Evolutionary conservation across 352 stramenopile species (phyloP), one percentile per base, ranked within the genome.

Genomic region (Phytophthora litchii): DNA sequence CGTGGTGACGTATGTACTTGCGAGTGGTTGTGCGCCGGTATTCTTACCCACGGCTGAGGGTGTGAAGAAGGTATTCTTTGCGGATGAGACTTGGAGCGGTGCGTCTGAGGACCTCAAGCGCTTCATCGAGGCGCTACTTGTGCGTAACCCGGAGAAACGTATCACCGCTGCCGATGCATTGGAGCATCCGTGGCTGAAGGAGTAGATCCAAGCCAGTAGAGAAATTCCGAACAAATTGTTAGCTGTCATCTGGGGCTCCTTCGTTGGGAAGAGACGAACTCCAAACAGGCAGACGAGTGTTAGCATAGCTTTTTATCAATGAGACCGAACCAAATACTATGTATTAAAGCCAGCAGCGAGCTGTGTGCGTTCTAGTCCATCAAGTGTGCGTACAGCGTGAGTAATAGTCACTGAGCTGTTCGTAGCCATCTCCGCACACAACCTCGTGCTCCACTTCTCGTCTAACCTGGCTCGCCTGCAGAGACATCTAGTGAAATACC

Each of bases 1-100:
- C 27, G 91, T 97, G 12, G 94, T 98, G 27, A 89, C 93, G 20
- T 97, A 92, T 52, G 86, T 97, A 36, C 64, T 97, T 20, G 63
- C 97, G 14, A 94, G 75, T 20, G 94, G 87, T 8, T 92, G 72
- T 37, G 85, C 85, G 21, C 85, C 85, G 0, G 80, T 91, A 60
- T 94, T 92, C 48, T 55, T 91, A 13, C 82, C 82, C 1, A 70
- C 76, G 0, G 58, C 60, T 2, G 78, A 91, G 12, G 83, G 81
- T 25, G 82, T 81, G 29, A 86, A 82, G 47, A 86, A 88, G 29
- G 76, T 94, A 11, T 86, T 89, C 35, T 94, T 94, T 55, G 64
- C 74, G 14, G 85, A 94, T 11, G 82, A 92, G 27, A 69, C 70
- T 32, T 92, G 85, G 85, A 60, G 73, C 38, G 58, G 63, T 41